phyloP scores from a whole-genome alignment of 768 basidiomycete genomes.

The Termitomyces sp. region DNA sequence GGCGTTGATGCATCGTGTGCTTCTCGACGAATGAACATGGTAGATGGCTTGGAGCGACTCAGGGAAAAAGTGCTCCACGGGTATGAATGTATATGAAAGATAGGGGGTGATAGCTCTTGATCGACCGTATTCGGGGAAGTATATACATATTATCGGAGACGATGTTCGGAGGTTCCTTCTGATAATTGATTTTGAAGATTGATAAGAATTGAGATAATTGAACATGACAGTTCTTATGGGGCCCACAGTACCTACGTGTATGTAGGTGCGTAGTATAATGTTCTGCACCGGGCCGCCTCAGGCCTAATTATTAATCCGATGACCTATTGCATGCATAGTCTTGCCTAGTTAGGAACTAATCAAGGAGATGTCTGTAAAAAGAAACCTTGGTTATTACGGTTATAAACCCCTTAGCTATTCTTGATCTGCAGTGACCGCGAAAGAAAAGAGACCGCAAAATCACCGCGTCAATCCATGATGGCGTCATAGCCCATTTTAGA shows the following conservation, averaged over 20 bases:
- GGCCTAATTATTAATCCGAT: not conserved
- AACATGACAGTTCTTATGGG: not conserved
- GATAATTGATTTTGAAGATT: not conserved
- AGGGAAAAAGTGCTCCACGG: not conserved
- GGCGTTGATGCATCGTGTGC: not conserved
- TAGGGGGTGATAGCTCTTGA: not conserved
- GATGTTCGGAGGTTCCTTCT: not conserved
- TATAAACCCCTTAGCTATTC: too few relatives aligned
- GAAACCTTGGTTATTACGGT: too few relatives aligned
- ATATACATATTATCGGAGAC: not conserved
- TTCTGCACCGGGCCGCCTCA: not conserved
- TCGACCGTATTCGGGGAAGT: not conserved
- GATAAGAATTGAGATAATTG: not conserved
- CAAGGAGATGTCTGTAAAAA: not conserved
- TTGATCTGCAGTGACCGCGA: not conserved
- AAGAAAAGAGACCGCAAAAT: not conserved
- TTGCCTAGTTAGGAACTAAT: not conserved
- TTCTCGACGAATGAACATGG: too few relatives aligned
- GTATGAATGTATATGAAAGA: not conserved
- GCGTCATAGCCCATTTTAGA: constrained; percentile 6
- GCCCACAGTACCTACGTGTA: not conserved
- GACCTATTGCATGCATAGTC: not conserved
- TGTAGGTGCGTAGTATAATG: not conserved
- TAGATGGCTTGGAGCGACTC: not conserved
- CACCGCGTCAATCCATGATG: constrained; percentile 6